These are phyloP conservation scores for Auriscalpium vulgare DNA, from an alignment of 768 basidiomycete genomes.

Conservation along the genomic window DNA sequence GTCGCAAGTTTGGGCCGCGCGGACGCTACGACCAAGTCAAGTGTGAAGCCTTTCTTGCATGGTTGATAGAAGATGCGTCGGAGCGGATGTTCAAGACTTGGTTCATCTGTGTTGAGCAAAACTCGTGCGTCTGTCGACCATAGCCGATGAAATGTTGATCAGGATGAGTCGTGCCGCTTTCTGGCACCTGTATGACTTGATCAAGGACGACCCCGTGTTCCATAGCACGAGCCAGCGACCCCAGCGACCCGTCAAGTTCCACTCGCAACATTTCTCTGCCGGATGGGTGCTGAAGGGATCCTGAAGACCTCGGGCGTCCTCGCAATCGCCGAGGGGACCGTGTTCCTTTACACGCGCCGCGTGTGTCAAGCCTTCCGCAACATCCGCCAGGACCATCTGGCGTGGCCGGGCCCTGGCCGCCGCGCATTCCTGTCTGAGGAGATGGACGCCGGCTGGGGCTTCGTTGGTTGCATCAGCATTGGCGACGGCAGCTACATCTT, in stretches of 20 bases:
- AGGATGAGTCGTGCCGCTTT: not conserved
- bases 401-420: slow-evolving; percentile 4
- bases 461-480: slow-evolving; percentile 18
- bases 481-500: slow-evolving; percentile 17
- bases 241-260: slow-evolving; percentile 17
- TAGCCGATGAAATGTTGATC: not conserved
- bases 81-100: not conserved
- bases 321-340: too few relatives aligned
- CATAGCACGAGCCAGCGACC: slow-evolving; percentile 7
- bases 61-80: not conserved
- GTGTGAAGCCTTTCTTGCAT: not conserved
- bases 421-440: slow-evolving; percentile 1
- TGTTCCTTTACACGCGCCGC: too few relatives aligned
- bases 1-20: not conserved
- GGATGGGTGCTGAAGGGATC: too few relatives aligned
- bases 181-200: slow-evolving; percentile 23
- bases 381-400: not conserved
- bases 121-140: not conserved
- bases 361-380: too few relatives aligned
- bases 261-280: slow-evolving; percentile 18
- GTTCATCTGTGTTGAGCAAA: not conserved
- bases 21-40: not conserved
- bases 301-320: too few relatives aligned
- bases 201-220: slow-evolving; percentile 19
- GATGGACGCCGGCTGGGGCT: slow-evolving; percentile 13